Evolutionary conservation across 306 rosid species (phyloP).

Genomic region (Malus domestica): DNA sequence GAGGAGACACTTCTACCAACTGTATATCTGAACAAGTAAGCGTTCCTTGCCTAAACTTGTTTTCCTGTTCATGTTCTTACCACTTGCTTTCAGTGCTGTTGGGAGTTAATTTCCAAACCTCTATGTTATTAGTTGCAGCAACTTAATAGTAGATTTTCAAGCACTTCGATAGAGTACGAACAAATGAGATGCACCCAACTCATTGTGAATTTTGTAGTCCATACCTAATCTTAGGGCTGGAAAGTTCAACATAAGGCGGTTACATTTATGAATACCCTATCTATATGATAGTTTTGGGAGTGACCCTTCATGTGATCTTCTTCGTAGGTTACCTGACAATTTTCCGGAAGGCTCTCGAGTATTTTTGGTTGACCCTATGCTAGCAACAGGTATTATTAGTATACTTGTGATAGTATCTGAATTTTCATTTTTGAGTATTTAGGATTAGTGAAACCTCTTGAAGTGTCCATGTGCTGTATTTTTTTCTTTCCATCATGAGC

Average conservation of each 20-base stretch:
- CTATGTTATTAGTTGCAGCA: neutral
- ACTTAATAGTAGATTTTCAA: neutral
- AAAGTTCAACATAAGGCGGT: too few relatives aligned
- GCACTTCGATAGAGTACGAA: neutral
- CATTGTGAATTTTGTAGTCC: neutral
- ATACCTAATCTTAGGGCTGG: neutral
- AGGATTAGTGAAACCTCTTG: neutral
- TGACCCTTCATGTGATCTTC: neutral
- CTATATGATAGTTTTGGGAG: neutral
- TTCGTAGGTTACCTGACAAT: constrained; percentile 63
- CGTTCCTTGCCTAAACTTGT: neutral
- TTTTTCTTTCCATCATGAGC: neutral
- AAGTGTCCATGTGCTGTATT: neutral
- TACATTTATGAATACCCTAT: neutral
- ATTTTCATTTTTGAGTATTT: neutral
- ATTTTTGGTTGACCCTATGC: constrained; percentile 87
- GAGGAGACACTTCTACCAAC: constrained; percentile 88
- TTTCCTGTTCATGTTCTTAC: neutral
- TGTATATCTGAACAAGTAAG: constrained; percentile 87
- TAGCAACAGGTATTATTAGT: constrained; percentile 69
- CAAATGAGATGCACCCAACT: neutral
- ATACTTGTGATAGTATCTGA: neutral
- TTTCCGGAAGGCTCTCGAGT: constrained; percentile 73
- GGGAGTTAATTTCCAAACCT: neutral
- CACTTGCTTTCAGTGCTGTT: neutral